A percentile compares a stretch with the other conserved stretches of the same genome.
These are phyloP conservation scores for Cyathus striatus DNA, from an alignment of 768 basidiomycete species.

Conservation along the genomic window DNA sequence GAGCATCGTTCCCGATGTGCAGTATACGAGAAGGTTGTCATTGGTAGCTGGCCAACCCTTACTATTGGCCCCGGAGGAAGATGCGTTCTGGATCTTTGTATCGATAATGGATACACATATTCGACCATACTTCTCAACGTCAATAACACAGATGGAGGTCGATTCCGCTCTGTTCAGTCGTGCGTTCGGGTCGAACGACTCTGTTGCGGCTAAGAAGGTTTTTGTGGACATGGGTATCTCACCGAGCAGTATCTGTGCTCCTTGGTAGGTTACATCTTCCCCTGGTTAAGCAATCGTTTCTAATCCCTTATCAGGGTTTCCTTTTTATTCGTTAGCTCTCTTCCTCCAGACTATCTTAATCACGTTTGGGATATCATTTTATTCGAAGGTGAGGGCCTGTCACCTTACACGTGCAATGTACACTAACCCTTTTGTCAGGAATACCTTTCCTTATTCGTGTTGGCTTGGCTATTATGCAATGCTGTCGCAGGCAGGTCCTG, in stretches of 20 bases:
- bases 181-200: conserved; percentile 61
- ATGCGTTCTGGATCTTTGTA: conserved; percentile 88
- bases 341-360: conserved; percentile 62
- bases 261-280: conserved; percentile 56
- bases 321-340: conserved; percentile 60
- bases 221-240: conserved; percentile 59
- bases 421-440: conserved; percentile 40
- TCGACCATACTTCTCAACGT: conserved; percentile 69
- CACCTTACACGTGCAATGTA: background rate
- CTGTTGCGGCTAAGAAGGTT: conserved; percentile 57
- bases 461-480: conserved; percentile 58
- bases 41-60: conserved; percentile 70
- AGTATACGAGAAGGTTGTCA: too few relatives aligned
- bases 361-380: conserved; percentile 83
- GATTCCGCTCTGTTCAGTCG: conserved; percentile 68
- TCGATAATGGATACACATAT: conserved; percentile 83
- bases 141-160: conserved; percentile 63
- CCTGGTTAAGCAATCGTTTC: background rate
- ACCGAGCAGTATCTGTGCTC: conserved; percentile 51
- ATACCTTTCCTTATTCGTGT: conserved; percentile 71
- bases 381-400: conserved; percentile 55
- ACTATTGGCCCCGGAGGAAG: conserved; percentile 76
- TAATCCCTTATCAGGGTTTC: conserved; percentile 50
- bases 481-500: conserved; percentile 55
- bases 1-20: too few relatives aligned